Evolutionary conservation across 768 basidiomycete genomes (phyloP), one percentile per base, ranked within the genome.

Genomic region (Holtermanniella nyarrowii): DNA sequence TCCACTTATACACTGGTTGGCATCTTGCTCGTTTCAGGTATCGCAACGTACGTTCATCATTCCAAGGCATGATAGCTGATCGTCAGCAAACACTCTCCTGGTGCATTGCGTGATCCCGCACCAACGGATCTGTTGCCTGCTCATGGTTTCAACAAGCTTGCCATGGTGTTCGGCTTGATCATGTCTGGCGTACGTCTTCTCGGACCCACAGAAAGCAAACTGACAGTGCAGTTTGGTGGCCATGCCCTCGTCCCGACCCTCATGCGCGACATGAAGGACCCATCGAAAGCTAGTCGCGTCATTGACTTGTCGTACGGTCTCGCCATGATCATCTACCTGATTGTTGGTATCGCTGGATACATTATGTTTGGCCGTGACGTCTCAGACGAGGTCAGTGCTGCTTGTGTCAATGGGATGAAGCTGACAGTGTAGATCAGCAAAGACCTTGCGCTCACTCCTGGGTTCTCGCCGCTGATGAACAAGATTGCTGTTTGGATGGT

Each of bases 311-410:
- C 62, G 16, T 69, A 70, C 56, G 59, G 46, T 11, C 63, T 68
- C 27, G 62, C 63, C 3, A 61, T 71, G 50, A 52, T 50, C 11
- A 58, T 69, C 3, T 67, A 65, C 44, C 47, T 56, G 7, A 11
- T 59, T 12, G 64, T 71, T 5, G 60, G 62, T 2, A 53, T 61
- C 5, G 57, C 55, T 31, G 69, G 69, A 18, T 69, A 69, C 53
- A 42, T 69, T 14, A 71, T 71, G 69, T 71, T 64, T 48, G 69
- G 69, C 13, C 48, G 61, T 18, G 46, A 63, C 43, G 69, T 71
- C 13, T 64, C 62, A 2, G 69, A 65, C 42, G 64, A 69, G 60
- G 63, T 66, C n/a, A 53, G 60, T 44, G 14, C 40, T 44, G 37
- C 21, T 25, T 23, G 10, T 16, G 42, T 11, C 11, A 14, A 46